A percentile compares a stretch with the other conserved stretches of the same genome.
Conservation (phyloP, 495 filamentous ascomycete genomes). For the Neurospora sp. region DNA sequence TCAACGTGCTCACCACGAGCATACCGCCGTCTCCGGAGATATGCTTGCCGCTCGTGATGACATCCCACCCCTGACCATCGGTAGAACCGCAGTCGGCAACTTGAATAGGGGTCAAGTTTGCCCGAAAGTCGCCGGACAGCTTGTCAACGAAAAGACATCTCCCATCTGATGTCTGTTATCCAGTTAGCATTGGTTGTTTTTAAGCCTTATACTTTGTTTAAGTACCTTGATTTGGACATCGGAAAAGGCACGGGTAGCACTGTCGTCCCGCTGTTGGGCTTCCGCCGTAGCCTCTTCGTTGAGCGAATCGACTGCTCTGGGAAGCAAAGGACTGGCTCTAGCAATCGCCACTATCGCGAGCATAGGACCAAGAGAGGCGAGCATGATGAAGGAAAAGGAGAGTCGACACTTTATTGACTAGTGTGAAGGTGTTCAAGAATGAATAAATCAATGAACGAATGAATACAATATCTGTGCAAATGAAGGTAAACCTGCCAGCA, state of each 20-base stretch:
- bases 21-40: conserved; percentile 30
- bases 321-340: conserved; percentile 13
- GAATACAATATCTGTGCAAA: neutral
- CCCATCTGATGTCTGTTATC: conserved; percentile 36
- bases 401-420: neutral
- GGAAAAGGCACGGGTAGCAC: conserved; percentile 39
- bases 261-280: conserved; percentile 38
- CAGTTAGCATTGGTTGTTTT: neutral
- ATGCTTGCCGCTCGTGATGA: conserved; percentile 44
- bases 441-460: neutral
- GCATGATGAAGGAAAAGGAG: conserved; percentile 9
- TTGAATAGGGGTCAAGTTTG: conserved; percentile 45
- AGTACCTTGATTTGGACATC: conserved; percentile 36
- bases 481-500: conserved; percentile 6
- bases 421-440: neutral
- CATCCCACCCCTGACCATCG: conserved; percentile 42
- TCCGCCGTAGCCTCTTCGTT: conserved; percentile 39
- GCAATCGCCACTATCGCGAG: conserved; percentile 18
- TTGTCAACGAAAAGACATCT: conserved; percentile 44
- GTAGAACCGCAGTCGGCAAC: conserved; percentile 38
- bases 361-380: conserved; percentile 11
- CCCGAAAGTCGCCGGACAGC: conserved; percentile 46
- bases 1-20: conserved; percentile 45
- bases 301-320: conserved; percentile 31
- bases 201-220: neutral